Percentiles rank a stretch among this genome's conserved stretches.
Evolutionary conservation across 306 rosid species (phyloP).

Genomic region (Cyamopsis tetragonoloba): DNA sequence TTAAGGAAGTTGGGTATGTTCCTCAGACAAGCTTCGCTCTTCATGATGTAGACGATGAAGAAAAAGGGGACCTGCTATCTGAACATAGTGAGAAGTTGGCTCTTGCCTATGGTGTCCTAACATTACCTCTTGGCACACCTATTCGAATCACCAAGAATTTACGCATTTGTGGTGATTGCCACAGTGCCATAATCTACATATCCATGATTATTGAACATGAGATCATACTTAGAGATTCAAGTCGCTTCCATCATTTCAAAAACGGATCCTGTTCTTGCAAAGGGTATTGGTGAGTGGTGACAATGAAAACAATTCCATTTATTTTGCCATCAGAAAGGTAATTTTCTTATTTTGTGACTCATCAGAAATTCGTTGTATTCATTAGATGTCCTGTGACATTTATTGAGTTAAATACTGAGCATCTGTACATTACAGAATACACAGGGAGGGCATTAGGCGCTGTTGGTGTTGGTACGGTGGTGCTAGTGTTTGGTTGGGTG

Average conservation of each 20-base stretch:
- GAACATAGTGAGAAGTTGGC: slow-evolving; percentile 95
- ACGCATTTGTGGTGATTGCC: slow-evolving; percentile 80
- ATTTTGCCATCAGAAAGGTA: slow-evolving; percentile 12
- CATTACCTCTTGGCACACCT: slow-evolving; percentile 41
- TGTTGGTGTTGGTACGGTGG: too few relatives aligned
- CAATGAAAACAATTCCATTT: neutral
- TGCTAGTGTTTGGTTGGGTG: neutral
- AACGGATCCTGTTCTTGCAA: slow-evolving; percentile 76
- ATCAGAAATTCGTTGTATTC: neutral
- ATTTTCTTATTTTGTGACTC: neutral
- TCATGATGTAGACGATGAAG: slow-evolving; percentile 89
- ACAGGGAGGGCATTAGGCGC: too few relatives aligned
- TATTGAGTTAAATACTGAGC: too few relatives aligned
- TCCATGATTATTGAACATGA: slow-evolving; percentile 72
- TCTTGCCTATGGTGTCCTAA: slow-evolving; percentile 74
- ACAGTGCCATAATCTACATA: slow-evolving; percentile 64
- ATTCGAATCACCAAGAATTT: slow-evolving; percentile 73
- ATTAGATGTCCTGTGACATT: too few relatives aligned
- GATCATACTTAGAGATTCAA: slow-evolving; percentile 79
- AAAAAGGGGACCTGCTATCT: slow-evolving; percentile 68
- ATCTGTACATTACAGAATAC: too few relatives aligned
- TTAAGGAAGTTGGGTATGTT: slow-evolving; percentile 72
- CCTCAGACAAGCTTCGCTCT: slow-evolving; percentile 81
- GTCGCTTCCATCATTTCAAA: slow-evolving; percentile 89
- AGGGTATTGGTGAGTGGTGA: slow-evolving; percentile 93